phyloP scores from a whole-genome alignment of 2,329 filamentous ascomycete species.

The Metarhizium anisopliae region DNA sequence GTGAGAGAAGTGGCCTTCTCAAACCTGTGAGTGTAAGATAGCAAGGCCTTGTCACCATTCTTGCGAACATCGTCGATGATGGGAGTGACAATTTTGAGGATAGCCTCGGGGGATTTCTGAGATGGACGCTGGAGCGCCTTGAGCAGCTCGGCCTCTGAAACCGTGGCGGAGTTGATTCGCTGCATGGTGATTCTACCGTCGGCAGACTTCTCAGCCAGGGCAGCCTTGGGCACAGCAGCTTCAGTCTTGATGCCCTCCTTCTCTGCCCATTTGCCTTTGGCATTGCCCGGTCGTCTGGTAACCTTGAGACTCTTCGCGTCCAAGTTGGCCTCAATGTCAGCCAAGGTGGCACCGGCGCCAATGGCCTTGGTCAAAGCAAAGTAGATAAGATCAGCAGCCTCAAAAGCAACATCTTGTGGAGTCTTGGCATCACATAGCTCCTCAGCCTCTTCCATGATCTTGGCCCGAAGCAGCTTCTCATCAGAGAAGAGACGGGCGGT shows the following conservation, averaged over 20 bases:
- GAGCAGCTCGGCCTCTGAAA: constrained; percentile 55
- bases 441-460: constrained; percentile 97
- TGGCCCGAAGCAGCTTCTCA: constrained; percentile 78
- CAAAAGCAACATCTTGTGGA: constrained; percentile 79
- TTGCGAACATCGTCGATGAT: constrained; percentile 83
- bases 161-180: constrained; percentile 60
- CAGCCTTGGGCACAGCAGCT: constrained; percentile 24
- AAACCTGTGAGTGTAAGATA: constrained; percentile 95
- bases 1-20: constrained; percentile 89
- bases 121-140: constrained; percentile 79
- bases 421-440: constrained; percentile 83
- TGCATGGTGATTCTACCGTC: constrained; percentile 68
- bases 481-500: constrained; percentile 90
- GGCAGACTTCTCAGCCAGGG: constrained; percentile 25
- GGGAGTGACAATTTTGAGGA: constrained; percentile 81
- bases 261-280: constrained; percentile 85
- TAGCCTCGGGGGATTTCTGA: constrained; percentile 88
- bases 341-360: constrained; percentile 71
- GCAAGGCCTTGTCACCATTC: constrained; percentile 77
- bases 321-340: constrained; percentile 85
- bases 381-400: constrained; percentile 91
- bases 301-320: constrained; percentile 95
- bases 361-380: constrained; percentile 90
- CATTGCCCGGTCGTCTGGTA: constrained; percentile 85
- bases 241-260: constrained; percentile 60